These are phyloP conservation scores for Thalassiosira ordinaria DNA, from an alignment of 352 stramenopile genomes.

Conservation along the genomic window DNA sequence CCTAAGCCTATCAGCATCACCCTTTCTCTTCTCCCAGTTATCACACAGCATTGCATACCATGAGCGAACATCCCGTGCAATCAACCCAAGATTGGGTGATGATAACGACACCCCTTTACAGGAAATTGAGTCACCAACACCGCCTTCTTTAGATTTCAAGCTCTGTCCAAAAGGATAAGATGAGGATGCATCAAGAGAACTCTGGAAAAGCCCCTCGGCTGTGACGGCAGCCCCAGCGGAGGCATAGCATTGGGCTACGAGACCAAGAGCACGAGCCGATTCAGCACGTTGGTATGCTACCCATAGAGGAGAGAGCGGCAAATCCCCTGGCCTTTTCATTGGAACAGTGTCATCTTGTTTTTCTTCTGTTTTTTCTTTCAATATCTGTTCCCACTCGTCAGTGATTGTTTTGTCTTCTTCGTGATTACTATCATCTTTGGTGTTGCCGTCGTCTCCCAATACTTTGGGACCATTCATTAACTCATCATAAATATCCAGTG, in stretches of 20 bases:
- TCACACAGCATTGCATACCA: conserved; percentile 70
- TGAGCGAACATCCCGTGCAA: conserved; percentile 55
- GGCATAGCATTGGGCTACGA: conserved; percentile 73
- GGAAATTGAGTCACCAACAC: background rate
- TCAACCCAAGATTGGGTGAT: conserved; percentile 49
- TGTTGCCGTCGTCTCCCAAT: conserved; percentile 8
- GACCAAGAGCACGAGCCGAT: conserved; percentile 53
- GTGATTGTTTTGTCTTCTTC: conserved; percentile 13
- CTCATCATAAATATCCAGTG: conserved; percentile 67
- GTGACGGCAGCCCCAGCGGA: conserved; percentile 70
- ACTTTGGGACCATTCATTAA: conserved; percentile 47
- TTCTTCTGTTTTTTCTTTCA: conserved; percentile 19
- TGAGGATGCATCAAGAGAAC: conserved; percentile 56
- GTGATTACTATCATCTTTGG: background rate
- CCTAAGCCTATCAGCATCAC: conserved; percentile 63
- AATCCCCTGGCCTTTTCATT: conserved; percentile 5
- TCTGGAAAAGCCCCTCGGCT: conserved; percentile 80
- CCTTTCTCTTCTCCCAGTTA: conserved; percentile 75
- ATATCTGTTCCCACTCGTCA: conserved; percentile 28
- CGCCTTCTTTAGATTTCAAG: conserved; percentile 11
- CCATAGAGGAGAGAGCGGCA: conserved; percentile 39
- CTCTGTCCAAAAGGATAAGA: conserved; percentile 45
- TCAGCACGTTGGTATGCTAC: conserved; percentile 34
- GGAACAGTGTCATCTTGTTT: background rate
- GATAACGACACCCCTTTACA: conserved; percentile 44